Evolutionary conservation across 2,329 filamentous ascomycete species (phyloP).

Genomic region (Coniochaeta ligniaria): DNA sequence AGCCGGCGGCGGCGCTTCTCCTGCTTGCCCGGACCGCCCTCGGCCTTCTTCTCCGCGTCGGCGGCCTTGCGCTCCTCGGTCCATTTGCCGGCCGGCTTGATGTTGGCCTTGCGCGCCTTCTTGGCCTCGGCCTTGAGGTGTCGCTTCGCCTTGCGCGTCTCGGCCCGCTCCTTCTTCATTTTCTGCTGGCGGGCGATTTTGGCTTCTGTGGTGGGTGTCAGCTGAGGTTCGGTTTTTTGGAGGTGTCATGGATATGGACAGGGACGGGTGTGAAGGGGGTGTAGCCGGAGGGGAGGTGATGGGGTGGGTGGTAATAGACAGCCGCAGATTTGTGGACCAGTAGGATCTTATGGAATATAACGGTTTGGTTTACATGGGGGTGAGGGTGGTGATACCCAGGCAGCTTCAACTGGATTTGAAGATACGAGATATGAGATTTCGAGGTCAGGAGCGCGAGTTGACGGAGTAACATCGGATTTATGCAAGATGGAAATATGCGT

Average conservation of each 20-base stretch:
- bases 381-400: neutral
- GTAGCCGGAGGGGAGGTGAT: neutral
- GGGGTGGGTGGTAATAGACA: neutral
- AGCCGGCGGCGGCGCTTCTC: slow-evolving; percentile 31
- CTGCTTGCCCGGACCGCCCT: slow-evolving; percentile 19
- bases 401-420: neutral
- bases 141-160: slow-evolving; percentile 28
- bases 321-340: neutral
- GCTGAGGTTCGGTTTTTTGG: neutral
- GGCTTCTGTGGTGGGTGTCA: slow-evolving; percentile 15
- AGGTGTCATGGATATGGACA: neutral
- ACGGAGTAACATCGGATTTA: neutral
- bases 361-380: neutral
- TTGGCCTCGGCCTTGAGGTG: slow-evolving; percentile 27
- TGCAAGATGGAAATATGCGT: neutral
- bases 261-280: neutral
- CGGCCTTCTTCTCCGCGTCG: slow-evolving; percentile 6
- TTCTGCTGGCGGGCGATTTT: slow-evolving; percentile 18
- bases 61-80: slow-evolving; percentile 22
- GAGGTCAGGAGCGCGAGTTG: neutral
- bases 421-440: neutral
- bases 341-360: neutral
- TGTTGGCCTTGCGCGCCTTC: slow-evolving; percentile 27
- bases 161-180: slow-evolving; percentile 17
- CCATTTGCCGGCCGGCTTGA: slow-evolving; percentile 23